Evolutionary conservation across 345 rosid species (phyloP), one percentile per base, ranked within the genome.

Genomic region (Salix koriyanagi): DNA sequence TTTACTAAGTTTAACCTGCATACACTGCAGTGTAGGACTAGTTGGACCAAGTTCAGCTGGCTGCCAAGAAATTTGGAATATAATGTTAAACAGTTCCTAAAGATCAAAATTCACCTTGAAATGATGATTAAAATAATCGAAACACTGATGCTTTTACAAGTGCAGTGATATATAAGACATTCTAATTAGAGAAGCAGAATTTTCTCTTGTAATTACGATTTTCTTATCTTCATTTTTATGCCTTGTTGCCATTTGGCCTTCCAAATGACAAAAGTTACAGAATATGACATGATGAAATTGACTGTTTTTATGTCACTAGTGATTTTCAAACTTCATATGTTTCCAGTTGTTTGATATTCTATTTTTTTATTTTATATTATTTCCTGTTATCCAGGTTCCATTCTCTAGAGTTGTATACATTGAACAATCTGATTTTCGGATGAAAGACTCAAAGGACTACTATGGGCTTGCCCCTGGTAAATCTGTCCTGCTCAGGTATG

Each of bases 391-490:
- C 23, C 64, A 93, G 97, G 91, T 90, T 67, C 93, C 95, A 4
- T 92, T 93, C 87, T 92, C 98, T 25, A 89, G 81, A 81, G 87
- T 89, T 74, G 84, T 96, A 65, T 94, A 91, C 80, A 96, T 96
- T 80, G 99, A 96, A 71, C 86, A 75, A 48, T 85, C 97, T 75
- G 97, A 96, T 87, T 96, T 96, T 83, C 94, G 95, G 76, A 79
- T 87, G 91, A 89, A 94, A 79, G 98, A 96, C 88, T 92, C 99
- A 16, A 92, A 96, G 84, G 98, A 89, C 82, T 96, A 86, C 79
- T 96, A 91, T 74, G 99, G 99, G 67, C 94, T 96, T 39, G 94
- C 98, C 69, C 99, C 92, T 41, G 98, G 97, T 74, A 96, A 96
- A 90, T 94, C 96, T 32, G 94, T 85, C 65, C 77, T 94, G 61